phyloP scores from a whole-genome alignment of 2,329 filamentous ascomycete species.

The Neonectria neomacrospora region DNA sequence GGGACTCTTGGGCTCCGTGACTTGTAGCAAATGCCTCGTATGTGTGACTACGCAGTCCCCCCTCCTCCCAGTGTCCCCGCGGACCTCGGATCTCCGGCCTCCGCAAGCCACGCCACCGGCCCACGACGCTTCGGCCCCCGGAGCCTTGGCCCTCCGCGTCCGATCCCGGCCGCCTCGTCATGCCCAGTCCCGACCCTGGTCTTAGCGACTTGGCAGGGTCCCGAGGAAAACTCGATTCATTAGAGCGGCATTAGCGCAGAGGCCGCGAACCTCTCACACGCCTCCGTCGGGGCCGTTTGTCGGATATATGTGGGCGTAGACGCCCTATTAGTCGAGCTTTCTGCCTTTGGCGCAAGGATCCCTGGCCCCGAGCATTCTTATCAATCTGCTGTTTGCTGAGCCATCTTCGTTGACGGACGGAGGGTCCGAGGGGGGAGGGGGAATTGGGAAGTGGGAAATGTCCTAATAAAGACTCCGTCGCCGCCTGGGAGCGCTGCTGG shows the following conservation, averaged over 20 bases:
- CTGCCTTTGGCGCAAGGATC: background rate
- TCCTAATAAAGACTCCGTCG: background rate
- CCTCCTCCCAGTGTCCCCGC: no score
- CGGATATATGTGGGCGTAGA: background rate
- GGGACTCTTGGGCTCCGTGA: background rate
- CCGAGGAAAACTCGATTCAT: background rate
- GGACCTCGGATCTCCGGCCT: background rate
- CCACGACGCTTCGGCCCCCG: background rate
- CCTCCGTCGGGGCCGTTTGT: background rate
- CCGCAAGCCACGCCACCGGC: background rate
- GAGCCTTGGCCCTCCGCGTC: background rate
- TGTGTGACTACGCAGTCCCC: no score
- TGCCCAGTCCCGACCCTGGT: background rate
- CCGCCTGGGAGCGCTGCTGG: background rate
- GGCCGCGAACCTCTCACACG: background rate
- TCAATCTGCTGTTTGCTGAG: slow-evolving; percentile 15
- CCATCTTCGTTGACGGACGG: slow-evolving; percentile 1
- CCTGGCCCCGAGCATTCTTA: slow-evolving; percentile 13
- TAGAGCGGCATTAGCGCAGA: background rate
- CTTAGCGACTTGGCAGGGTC: background rate
- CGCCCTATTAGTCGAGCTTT: background rate
- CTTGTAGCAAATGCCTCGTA: background rate
- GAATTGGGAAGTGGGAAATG: no score
- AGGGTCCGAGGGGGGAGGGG: background rate
- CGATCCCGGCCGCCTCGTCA: background rate